Evolutionary conservation across 176 grass and related monocot genomes (phyloP), one percentile per base, ranked within the genome.

Genomic region (Puya raimondii): DNA sequence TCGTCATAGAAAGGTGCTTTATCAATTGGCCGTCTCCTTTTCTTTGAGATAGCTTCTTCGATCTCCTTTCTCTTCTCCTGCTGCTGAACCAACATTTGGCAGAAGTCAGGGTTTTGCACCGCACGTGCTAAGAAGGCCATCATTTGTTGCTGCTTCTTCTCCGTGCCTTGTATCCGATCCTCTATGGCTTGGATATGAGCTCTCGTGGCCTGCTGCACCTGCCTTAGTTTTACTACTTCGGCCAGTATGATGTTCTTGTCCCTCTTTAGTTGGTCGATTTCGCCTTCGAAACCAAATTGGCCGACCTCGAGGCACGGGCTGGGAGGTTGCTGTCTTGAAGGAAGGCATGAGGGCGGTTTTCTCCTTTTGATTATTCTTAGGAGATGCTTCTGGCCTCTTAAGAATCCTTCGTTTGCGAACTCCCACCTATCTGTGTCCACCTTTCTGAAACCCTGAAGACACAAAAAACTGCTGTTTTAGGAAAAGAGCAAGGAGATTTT

Each of bases 391-490:
- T 92, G 92, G 42, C 81, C 84, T 47, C 79, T 74, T 1, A 96
- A 71, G 78, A 96, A 96, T 14, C 81, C 81, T 66, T 89, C 84
- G 21, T 87, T 89, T 4, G 86, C 92, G 67, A 96, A 96, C 64
- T 96, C 92, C 92, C 92, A 92, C 67, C 78, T 87, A 66, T 89
- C 88, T 10, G 88, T 79, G 53, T 92, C 84, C 6, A 89, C 72
- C 72, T 96, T 96, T 77, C 81, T 91, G 72, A 96, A 96, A 21
- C 88, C 92, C 92, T 96, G 88, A 59, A 59, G 0, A 59, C 3
- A 59, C 54, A 59, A 17, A 7, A 59, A 59, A 17, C 16, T 0
- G 15, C 15, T n/a, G 15, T 20, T 59, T 15, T 58, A 15, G 54
- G 54, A 58, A 58, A 17, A 15, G 54, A 58, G 20, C 6, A 8